These are phyloP conservation scores for Magnolia changhungtana DNA, from an alignment of 164 flowering plant species.

Conservation along the genomic window DNA sequence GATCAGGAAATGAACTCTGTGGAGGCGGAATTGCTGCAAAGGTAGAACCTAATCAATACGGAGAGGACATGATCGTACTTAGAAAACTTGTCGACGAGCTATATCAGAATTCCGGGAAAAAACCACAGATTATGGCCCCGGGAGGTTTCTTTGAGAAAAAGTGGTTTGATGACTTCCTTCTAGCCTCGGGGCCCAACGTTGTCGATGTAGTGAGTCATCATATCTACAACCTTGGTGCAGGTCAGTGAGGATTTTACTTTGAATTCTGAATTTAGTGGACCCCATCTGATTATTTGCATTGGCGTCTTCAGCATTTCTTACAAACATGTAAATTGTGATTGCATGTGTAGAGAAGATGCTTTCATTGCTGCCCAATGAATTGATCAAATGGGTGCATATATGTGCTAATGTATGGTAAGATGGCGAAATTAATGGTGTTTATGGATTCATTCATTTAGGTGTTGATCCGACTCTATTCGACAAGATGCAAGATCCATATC, in stretches of 20 bases:
- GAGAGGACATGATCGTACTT: conserved; percentile 37
- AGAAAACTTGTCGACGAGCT: conserved; percentile 30
- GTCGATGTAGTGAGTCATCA: conserved; percentile 62
- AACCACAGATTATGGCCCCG: conserved; percentile 48
- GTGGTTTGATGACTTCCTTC: conserved; percentile 51
- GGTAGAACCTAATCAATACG: conserved; percentile 43
- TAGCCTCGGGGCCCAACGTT: conserved; percentile 38
- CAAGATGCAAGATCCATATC: conserved; percentile 51
- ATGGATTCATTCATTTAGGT: conserved; percentile 26
- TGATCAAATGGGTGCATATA: no score
- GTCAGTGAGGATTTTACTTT: conserved; percentile 15
- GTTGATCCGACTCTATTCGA: conserved; percentile 39
- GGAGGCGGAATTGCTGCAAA: conserved; percentile 47
- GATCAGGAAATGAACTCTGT: conserved; percentile 60
- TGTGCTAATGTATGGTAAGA: no score
- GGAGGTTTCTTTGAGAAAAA: conserved; percentile 56
- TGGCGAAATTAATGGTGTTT: background rate
- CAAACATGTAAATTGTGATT: background rate
- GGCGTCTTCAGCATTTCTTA: no score
- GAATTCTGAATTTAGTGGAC: no score
- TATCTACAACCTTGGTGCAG: conserved; percentile 71
- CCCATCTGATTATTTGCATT: no score
- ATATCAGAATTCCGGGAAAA: conserved; percentile 21
- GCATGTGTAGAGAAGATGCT: background rate
- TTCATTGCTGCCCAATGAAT: no score